Evolutionary conservation across 345 rosid genomes (phyloP).

Genomic region (Clausena lansium): DNA sequence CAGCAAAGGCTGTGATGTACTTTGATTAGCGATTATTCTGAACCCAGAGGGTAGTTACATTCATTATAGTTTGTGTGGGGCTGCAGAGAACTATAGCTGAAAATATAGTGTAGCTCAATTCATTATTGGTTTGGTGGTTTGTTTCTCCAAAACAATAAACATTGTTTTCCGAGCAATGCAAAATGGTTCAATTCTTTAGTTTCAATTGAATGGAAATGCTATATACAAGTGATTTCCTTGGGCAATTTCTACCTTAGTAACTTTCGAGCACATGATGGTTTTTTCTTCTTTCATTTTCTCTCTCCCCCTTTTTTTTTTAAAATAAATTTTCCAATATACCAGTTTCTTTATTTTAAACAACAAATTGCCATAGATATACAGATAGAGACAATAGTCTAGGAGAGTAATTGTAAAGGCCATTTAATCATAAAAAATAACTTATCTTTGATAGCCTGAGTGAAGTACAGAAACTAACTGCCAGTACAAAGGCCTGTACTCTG

Average conservation of each 20-base stretch:
- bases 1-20: constrained; percentile 68
- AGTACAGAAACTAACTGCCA: too few species aligned
- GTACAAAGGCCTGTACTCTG: not conserved
- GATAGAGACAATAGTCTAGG: not conserved
- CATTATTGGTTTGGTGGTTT: not conserved
- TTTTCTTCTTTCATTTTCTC: not conserved
- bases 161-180: not conserved
- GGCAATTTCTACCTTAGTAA: not conserved
- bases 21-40: constrained; percentile 19
- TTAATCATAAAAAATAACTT: not conserved
- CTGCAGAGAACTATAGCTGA: not conserved
- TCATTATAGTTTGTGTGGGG: not conserved
- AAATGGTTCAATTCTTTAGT: not conserved
- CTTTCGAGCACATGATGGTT: not conserved
- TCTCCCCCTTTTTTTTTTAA: too few species aligned
- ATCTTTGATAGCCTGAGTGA: not conserved
- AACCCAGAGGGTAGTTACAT: not conserved
- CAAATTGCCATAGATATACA: not conserved
- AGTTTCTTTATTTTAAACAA: not conserved
- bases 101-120: not conserved
- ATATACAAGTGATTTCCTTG: not conserved
- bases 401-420: not conserved
- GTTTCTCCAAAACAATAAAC: not conserved
- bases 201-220: not conserved
- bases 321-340: too few species aligned